Conservation (phyloP, 2,329 filamentous ascomycete genomes). For the Microascus cirrosus region DNA sequence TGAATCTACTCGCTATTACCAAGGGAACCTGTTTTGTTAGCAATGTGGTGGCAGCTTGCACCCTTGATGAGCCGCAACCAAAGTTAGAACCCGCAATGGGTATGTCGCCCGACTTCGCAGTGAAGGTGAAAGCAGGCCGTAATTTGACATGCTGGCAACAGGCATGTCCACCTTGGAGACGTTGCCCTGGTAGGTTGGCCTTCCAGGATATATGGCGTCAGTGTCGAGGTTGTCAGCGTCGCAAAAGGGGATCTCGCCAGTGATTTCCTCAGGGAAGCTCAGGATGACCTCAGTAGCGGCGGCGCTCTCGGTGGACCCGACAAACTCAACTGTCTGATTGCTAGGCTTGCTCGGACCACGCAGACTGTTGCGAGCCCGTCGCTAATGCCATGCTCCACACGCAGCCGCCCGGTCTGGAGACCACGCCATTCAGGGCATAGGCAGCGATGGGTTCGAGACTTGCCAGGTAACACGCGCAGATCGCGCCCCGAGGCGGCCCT, state of each 20-base stretch:
- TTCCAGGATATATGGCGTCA: constrained; percentile 82
- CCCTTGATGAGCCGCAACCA: too few species aligned
- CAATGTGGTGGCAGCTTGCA: too few species aligned
- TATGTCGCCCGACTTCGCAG: constrained; percentile 62
- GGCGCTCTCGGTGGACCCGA: constrained; percentile 53
- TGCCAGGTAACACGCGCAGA: constrained; percentile 73
- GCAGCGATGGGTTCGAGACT: constrained; percentile 89
- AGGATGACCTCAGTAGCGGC: constrained; percentile 54
- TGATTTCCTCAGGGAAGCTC: constrained; percentile 74
- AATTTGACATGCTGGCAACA: constrained; percentile 87
- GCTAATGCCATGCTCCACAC: constrained; percentile 52
- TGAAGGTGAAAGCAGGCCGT: constrained; percentile 59
- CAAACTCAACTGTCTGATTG: constrained; percentile 49
- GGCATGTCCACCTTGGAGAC: constrained; percentile 72
- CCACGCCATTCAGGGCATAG: constrained; percentile 63
- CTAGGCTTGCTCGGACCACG: constrained; percentile 54
- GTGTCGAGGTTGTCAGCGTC: constrained; percentile 80
- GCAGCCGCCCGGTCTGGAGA: constrained; percentile 70
- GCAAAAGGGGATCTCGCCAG: constrained; percentile 80
- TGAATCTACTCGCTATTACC: too few species aligned
- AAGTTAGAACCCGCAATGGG: too few species aligned
- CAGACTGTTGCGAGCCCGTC: constrained; percentile 62
- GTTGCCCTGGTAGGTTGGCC: constrained; percentile 84
- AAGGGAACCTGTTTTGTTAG: too few species aligned
- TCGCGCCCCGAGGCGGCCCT: constrained; percentile 75